Evolutionary conservation across 2,329 filamentous ascomycete species (phyloP).

Genomic region (Orbilia javanica): DNA sequence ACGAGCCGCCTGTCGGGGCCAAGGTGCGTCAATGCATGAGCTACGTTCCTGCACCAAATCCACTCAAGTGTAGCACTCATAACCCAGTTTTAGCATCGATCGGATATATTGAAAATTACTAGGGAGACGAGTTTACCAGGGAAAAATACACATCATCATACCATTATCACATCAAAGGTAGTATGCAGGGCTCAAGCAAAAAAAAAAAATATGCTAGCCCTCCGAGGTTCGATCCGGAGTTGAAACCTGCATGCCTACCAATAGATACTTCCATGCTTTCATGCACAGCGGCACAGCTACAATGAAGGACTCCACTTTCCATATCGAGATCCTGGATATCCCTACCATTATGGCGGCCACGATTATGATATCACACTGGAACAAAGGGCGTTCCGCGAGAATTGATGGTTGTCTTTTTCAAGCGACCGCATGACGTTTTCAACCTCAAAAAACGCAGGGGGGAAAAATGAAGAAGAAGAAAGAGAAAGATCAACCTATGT

Average conservation of each 20-base stretch:
- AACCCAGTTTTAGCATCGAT: background rate
- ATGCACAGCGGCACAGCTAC: slow-evolving; percentile 1
- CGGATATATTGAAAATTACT: background rate
- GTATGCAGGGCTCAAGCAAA: background rate
- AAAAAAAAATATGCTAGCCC: background rate
- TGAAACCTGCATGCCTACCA: background rate
- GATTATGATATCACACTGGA: background rate
- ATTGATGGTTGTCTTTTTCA: background rate
- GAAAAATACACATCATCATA: background rate
- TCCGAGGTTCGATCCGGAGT: slow-evolving; percentile 8
- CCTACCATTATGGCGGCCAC: background rate
- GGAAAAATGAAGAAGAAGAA: no score
- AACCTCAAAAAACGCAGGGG: background rate
- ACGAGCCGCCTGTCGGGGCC: no score
- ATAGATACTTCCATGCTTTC: background rate
- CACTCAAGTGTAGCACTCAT: background rate
- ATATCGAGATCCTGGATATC: background rate
- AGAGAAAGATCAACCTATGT: no score
- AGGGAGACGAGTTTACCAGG: background rate
- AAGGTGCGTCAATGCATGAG: background rate
- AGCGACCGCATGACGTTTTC: background rate
- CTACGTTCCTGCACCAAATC: background rate
- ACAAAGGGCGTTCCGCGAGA: background rate
- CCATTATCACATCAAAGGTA: slow-evolving; percentile 16
- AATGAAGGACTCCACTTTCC: background rate